Conservation (phyloP, 768 basidiomycete genomes). For the Vararia minispora region DNA sequence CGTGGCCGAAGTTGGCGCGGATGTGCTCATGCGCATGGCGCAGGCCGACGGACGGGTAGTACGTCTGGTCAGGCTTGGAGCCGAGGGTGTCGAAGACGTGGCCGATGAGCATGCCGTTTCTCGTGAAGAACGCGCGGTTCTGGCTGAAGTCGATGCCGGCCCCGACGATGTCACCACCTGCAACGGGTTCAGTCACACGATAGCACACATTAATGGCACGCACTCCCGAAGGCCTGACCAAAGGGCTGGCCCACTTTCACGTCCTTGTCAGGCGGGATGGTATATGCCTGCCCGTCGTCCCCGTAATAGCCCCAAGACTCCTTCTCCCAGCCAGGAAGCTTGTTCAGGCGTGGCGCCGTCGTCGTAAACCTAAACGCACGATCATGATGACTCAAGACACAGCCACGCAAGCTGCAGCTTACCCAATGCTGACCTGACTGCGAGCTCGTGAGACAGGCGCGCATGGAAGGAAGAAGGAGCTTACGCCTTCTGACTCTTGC, state of each 20-base stretch:
- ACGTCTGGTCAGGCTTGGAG: no score
- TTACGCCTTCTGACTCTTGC: constrained; percentile 75
- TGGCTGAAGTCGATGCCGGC: constrained; percentile 88
- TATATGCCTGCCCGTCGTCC: constrained; percentile 77
- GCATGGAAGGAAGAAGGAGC: constrained; percentile 14
- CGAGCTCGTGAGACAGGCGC: constrained; percentile 13
- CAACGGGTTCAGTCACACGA: constrained; percentile 5
- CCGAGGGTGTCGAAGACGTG: constrained; percentile 65
- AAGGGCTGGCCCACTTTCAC: constrained; percentile 62
- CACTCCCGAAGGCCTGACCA: constrained; percentile 75
- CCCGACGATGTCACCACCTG: constrained; percentile 82
- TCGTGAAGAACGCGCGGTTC: constrained; percentile 78
- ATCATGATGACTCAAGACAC: background rate
- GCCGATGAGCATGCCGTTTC: constrained; percentile 67
- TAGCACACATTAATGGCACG: constrained; percentile 17
- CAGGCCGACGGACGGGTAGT: constrained; percentile 83
- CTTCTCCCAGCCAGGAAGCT: constrained; percentile 79
- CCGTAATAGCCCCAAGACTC: constrained; percentile 90
- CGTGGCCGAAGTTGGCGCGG: constrained; percentile 81
- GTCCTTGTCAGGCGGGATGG: constrained; percentile 67
- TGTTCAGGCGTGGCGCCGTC: constrained; percentile 50
- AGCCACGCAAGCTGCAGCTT: constrained; percentile 16
- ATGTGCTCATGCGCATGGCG: constrained; percentile 71
- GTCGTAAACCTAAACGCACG: constrained; percentile 74
- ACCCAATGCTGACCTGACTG: constrained; percentile 81